Evolutionary conservation across 331 rosid genomes (phyloP), one percentile per base, ranked within the genome.

Genomic region (Saraca asoca): DNA sequence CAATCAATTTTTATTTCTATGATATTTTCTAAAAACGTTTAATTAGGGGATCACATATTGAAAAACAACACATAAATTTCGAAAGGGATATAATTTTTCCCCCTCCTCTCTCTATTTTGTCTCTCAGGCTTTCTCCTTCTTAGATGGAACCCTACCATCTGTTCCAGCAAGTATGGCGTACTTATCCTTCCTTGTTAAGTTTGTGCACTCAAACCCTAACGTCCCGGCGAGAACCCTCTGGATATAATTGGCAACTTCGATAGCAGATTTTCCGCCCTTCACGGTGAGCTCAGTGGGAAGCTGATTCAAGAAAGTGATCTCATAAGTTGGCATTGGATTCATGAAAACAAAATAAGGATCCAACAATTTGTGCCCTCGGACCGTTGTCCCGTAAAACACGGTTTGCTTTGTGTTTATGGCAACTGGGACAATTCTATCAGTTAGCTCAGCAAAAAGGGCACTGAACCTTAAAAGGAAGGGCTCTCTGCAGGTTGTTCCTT

Each of bases 261-360:
- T 74, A 0, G 88, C 70, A 0, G 98, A 81, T 61, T 88, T 94
- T 8, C 96, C 97, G 6, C 83, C 88, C 62, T 65, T 70, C 77
- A 88, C 85, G 0, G 98, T 93, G 15, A 84, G 81, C 54, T 93
- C 97, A 11, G 71, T 11, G 0, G 98, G 96, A 10, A 94, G 73
- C 49, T 84, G 96, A 63, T 80, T 88, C 75, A 94, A 59, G 71
- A 94, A 94, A 1, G 96, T 90, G 75, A 94, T 84, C 77, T 94
- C 98, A 62, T 86, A 94, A 7, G 75, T 75, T 0, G 98, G 97
- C 73, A 70, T 77, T 0, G 98, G 98, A 68, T 94, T 94, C 97
- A 94, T 94, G 68, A 94, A 88, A 80, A 86, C 90, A 12, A 94
- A 90, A 44, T 90, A 94, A 6, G 98, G 98, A 62, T 94, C 98